Evolutionary conservation across 495 filamentous ascomycete species (phyloP).

Genomic region (Aspergillus sclerotioniger): DNA sequence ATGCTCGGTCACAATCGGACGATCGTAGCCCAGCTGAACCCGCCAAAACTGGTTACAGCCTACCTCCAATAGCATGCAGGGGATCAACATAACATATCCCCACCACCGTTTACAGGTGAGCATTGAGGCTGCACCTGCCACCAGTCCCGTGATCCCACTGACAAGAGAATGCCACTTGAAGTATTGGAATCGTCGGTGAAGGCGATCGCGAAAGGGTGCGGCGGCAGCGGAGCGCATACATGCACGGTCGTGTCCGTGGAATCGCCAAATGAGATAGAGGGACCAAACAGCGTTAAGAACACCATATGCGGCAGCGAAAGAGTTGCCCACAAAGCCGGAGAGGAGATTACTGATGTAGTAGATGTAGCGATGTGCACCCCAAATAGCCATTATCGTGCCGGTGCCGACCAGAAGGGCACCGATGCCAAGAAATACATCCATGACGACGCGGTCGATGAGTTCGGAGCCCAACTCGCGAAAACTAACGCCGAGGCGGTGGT

Average conservation of each 20-base stretch:
- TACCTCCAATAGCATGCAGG: conserved; percentile 42
- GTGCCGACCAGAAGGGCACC: conserved; percentile 45
- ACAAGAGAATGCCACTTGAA: conserved; percentile 41
- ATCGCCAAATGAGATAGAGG: conserved; percentile 32
- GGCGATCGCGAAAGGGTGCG: conserved; percentile 16
- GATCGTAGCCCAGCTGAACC: conserved; percentile 41
- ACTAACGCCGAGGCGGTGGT: conserved; percentile 37
- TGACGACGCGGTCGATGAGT: conserved; percentile 44
- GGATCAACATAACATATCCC: conserved; percentile 46
- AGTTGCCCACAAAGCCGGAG: conserved; percentile 50
- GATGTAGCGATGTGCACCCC: conserved; percentile 36
- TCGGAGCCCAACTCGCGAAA: conserved; percentile 46
- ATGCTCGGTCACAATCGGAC: conserved; percentile 26
- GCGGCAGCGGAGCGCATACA: not conserved
- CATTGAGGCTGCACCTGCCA: conserved; percentile 49
- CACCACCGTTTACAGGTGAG: conserved; percentile 46
- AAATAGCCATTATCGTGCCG: conserved; percentile 50
- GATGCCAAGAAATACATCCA: conserved; percentile 45
- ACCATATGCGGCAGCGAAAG: conserved; percentile 42
- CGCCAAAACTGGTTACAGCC: conserved; percentile 48
- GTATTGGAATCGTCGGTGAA: conserved; percentile 33
- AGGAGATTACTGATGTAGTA: conserved; percentile 45
- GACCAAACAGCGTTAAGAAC: conserved; percentile 46
- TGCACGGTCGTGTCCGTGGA: conserved; percentile 26
- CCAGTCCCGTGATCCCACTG: conserved; percentile 38